A percentile compares a stretch with the other conserved stretches of the same genome.
Conservation (phyloP, 768 basidiomycete genomes). For the Boletales sp. region DNA sequence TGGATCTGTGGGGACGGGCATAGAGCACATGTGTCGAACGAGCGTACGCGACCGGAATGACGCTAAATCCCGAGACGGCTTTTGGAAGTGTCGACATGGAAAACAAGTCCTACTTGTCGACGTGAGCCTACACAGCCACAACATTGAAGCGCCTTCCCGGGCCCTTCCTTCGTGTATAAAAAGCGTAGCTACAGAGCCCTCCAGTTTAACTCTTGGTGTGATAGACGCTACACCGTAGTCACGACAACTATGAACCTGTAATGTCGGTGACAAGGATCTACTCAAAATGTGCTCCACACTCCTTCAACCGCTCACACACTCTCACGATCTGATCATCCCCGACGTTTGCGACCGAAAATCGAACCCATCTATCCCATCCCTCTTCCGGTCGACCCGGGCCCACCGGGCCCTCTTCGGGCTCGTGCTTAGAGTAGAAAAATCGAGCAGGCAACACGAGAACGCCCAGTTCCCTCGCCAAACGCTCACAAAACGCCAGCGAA, state of each 20-base stretch:
- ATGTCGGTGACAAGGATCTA: no score
- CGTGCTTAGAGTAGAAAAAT: conserved; percentile 46
- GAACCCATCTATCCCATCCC: conserved; percentile 60
- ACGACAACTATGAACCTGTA: no score
- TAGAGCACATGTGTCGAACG: conserved; percentile 69
- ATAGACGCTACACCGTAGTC: no score
- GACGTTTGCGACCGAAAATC: conserved; percentile 83
- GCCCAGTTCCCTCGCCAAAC: conserved; percentile 59
- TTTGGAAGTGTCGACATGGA: conserved; percentile 20
- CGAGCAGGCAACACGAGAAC: conserved; percentile 62
- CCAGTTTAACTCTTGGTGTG: no score
- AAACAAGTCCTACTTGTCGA: no score
- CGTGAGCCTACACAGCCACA: no score
- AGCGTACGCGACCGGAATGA: conserved; percentile 40
- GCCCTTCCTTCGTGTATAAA: no score
- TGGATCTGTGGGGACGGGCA: conserved; percentile 60
- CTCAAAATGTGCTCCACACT: conserved; percentile 35
- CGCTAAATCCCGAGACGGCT: conserved; percentile 30
- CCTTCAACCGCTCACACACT: conserved; percentile 50
- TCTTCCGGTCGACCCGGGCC: conserved; percentile 22
- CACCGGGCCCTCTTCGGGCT: conserved; percentile 12
- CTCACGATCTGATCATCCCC: conserved; percentile 52
- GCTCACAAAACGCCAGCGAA: conserved; percentile 52
- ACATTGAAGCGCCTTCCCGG: no score
- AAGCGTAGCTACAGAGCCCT: no score